phyloP scores from a whole-genome alignment of 306 rosid species.

The Rosa rugosa region DNA sequence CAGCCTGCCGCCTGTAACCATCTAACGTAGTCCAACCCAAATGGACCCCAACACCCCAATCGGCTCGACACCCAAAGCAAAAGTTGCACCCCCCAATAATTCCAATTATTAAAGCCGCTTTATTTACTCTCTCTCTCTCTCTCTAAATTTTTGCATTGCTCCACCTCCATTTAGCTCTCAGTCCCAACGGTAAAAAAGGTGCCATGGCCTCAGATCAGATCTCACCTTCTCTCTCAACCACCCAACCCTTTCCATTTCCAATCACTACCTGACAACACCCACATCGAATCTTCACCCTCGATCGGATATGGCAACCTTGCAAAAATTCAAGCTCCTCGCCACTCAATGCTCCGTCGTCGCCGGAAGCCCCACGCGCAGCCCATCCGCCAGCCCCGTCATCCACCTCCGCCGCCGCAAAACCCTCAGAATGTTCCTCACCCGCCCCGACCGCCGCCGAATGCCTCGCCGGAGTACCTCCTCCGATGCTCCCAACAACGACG shows the following conservation, averaged over 20 bases:
- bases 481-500: too few relatives aligned
- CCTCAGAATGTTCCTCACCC: conserved; percentile 66
- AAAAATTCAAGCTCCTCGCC: conserved; percentile 80
- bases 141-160: too few relatives aligned
- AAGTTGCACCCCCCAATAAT: not conserved
- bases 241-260: not conserved
- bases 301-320: conserved; percentile 52
- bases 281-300: not conserved
- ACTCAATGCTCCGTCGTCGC: conserved; percentile 79
- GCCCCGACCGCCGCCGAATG: conserved; percentile 55
- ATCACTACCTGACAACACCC: not conserved
- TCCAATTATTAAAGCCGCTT: conserved; percentile 7
- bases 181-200: conserved; percentile 26
- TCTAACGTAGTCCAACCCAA: not conserved
- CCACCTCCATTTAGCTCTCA: not conserved
- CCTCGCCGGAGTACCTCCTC: conserved; percentile 10
- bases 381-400: conserved; percentile 71
- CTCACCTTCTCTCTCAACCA: conserved; percentile 47
- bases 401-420: conserved; percentile 85
- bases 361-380: conserved; percentile 67
- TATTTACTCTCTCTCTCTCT: conserved; percentile 11
- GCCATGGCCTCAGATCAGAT: conserved; percentile 47
- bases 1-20: conserved; percentile 34
- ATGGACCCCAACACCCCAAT: not conserved
- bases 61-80: not conserved